Evolutionary conservation across 2,329 filamentous ascomycete genomes (phyloP).

Genomic region (Falciphora oryzae): DNA sequence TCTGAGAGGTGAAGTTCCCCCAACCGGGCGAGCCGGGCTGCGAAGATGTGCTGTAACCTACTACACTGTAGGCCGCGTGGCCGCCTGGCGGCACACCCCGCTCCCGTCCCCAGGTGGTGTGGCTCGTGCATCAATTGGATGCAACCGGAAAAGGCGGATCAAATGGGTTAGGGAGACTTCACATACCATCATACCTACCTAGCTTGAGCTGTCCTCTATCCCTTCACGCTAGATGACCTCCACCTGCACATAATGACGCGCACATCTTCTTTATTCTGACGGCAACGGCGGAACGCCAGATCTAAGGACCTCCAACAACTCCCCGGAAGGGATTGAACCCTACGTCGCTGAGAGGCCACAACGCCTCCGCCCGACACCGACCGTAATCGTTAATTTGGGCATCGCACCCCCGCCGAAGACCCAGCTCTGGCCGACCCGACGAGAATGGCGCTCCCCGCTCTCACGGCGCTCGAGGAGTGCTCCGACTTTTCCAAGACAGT

Average conservation of each 20-base stretch:
- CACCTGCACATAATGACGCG: not conserved
- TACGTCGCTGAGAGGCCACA: not conserved
- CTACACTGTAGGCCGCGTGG: no score
- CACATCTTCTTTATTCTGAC: not conserved
- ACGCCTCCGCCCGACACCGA: no score
- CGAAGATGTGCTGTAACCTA: not conserved
- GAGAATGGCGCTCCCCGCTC: conserved; percentile 63
- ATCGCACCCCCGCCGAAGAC: not conserved
- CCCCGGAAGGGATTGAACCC: not conserved
- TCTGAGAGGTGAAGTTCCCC: not conserved
- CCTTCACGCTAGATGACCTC: not conserved
- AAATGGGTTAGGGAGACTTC: no score
- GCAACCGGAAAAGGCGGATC: no score
- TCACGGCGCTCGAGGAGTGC: conserved; percentile 67
- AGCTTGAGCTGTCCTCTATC: no score
- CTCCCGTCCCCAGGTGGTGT: not conserved
- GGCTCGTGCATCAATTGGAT: no score
- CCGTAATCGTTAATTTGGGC: not conserved
- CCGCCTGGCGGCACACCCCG: not conserved
- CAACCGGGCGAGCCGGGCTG: not conserved
- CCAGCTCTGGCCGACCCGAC: not conserved
- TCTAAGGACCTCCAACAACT: no score
- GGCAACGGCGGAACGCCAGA: not conserved
- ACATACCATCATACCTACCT: no score
- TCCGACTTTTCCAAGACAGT: conserved; percentile 71